Percentiles rank a stretch among this genome's conserved stretches.
Conservation (phyloP, 148 eudicot genomes). For the Linanthus parryae region DNA sequence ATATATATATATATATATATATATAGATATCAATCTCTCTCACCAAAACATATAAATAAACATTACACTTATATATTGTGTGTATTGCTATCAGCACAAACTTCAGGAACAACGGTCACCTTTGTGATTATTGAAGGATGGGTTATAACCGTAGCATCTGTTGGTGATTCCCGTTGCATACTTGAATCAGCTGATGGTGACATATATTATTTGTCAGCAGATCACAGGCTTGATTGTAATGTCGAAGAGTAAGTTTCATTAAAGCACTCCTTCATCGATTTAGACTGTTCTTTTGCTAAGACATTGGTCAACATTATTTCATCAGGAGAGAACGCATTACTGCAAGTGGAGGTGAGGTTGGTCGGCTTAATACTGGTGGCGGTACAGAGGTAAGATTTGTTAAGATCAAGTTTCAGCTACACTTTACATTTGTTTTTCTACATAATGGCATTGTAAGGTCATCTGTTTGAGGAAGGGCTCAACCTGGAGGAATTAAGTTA, state of each 20-base stretch:
- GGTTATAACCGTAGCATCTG: conserved; percentile 87
- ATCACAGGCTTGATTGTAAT: conserved; percentile 92
- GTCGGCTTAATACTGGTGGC: conserved; percentile 96
- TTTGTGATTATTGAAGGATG: conserved; percentile 95
- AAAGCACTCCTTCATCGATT: no score
- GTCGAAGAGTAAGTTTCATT: conserved; percentile 89
- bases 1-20: conserved; percentile 2
- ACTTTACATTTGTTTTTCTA: neutral
- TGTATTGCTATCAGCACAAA: conserved; percentile 48
- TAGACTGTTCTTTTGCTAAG: conserved; percentile 6
- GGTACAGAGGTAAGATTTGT: conserved; percentile 75
- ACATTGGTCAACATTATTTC: conserved; percentile 7
- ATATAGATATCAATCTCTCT: neutral
- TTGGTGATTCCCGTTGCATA: conserved; percentile 91
- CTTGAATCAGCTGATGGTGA: conserved; percentile 90
- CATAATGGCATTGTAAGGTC: no score
- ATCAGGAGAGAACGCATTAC: conserved; percentile 88
- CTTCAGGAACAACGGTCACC: conserved; percentile 92
- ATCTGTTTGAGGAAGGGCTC: no score
- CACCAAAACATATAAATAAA: conserved; percentile 1
- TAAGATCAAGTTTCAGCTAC: no score
- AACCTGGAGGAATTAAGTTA: no score
- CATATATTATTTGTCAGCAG: conserved; percentile 76
- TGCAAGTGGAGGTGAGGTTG: conserved; percentile 97
- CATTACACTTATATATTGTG: conserved; percentile 13